Conservation (phyloP, 768 basidiomycete species). For the Rhizopogon salebrosus region DNA sequence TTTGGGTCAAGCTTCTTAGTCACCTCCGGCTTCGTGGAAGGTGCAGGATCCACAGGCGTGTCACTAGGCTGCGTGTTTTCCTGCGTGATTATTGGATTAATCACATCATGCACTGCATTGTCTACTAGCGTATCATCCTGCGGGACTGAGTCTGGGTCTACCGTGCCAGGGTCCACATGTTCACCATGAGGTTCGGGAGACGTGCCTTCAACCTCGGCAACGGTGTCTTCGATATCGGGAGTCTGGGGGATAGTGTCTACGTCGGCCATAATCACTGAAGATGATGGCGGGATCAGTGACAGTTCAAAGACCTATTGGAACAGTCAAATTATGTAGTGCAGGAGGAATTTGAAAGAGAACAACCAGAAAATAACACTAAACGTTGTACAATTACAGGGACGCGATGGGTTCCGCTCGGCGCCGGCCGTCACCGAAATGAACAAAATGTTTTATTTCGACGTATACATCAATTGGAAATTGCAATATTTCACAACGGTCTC, state of each 20-base stretch:
- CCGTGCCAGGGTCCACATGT: conserved; percentile 35
- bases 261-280: conserved; percentile 33
- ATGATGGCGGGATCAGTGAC: conserved; percentile 10
- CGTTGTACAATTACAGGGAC: conserved; percentile 8
- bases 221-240: conserved; percentile 14
- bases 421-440: conserved; percentile 2
- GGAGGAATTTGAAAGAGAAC: conserved; percentile 9
- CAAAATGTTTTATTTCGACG: conserved; percentile 4
- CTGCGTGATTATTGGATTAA: conserved; percentile 12
- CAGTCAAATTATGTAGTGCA: conserved; percentile 7
- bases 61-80: conserved; percentile 22
- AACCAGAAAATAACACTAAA: conserved; percentile 7
- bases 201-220: conserved; percentile 15
- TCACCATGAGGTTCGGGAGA: conserved; percentile 25
- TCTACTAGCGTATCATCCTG: conserved; percentile 15
- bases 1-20: conserved; percentile 25
- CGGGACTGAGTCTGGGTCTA: conserved; percentile 20
- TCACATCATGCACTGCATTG: conserved; percentile 14
- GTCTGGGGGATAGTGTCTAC: conserved; percentile 21
- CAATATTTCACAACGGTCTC: too few relatives aligned
- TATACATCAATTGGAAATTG: too few relatives aligned
- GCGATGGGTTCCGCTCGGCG: conserved; percentile 3
- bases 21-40: conserved; percentile 13
- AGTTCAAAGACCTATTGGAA: conserved; percentile 3
- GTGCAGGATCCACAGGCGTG: conserved; percentile 12